Conservation (phyloP, 768 basidiomycete genomes). For the Glaciozyma antarctica region DNA sequence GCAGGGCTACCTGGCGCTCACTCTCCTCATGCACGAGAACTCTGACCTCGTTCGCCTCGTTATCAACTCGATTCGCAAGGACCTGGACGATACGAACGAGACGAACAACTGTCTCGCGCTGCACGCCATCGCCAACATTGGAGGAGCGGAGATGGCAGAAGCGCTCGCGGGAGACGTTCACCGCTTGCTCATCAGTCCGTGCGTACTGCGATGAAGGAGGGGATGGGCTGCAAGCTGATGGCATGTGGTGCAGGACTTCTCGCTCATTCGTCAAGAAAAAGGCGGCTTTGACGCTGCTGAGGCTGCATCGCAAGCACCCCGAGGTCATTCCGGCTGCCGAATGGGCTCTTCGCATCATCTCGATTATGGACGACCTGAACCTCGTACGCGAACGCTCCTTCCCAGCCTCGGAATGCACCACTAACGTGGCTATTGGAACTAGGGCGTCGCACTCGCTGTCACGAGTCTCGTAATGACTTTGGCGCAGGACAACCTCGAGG, state of each 20-base stretch:
- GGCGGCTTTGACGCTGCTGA: constrained; percentile 82
- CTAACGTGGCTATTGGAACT: not conserved
- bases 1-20: constrained; percentile 94
- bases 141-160: constrained; percentile 97
- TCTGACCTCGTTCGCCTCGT: constrained; percentile 92
- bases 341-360: constrained; percentile 90
- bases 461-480: constrained; percentile 87
- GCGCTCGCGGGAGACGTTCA: constrained; percentile 88
- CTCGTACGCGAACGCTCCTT: constrained; percentile 45
- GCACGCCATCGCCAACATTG: constrained; percentile 96
- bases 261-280: constrained; percentile 96
- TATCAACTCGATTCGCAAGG: constrained; percentile 96
- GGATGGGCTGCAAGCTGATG: not conserved
- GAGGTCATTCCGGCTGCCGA: constrained; percentile 85
- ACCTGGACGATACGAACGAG: constrained; percentile 87
- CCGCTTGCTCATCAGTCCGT: constrained; percentile 89
- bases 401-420: not conserved
- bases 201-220: constrained; percentile 30
- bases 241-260: constrained; percentile 57
- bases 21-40: constrained; percentile 96
- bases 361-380: constrained; percentile 90
- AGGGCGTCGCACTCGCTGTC: constrained; percentile 92
- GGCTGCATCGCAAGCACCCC: constrained; percentile 91
- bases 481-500: constrained; percentile 85
- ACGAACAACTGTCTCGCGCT: constrained; percentile 91